Conservation (phyloP, 1,284 basidiomycete species). For the Boletus sp. region DNA sequence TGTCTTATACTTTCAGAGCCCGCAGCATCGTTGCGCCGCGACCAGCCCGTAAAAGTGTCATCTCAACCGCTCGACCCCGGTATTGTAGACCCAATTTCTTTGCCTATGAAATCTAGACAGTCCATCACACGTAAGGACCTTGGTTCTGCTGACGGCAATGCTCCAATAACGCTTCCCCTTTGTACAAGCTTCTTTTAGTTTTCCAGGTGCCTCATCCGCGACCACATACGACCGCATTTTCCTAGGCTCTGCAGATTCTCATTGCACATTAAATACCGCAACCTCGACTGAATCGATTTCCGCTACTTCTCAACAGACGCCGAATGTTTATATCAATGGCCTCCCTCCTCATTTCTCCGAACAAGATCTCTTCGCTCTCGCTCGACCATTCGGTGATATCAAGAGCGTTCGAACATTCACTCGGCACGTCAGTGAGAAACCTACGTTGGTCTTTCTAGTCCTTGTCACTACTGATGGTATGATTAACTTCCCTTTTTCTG, state of each 20-base stretch:
- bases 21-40: conserved; percentile 5
- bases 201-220: conserved; percentile 13
- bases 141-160: background rate
- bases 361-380: conserved; percentile 54
- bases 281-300: conserved; percentile 17
- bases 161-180: conserved; percentile 7
- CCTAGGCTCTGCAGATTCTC: conserved; percentile 13
- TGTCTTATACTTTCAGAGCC: conserved; percentile 23
- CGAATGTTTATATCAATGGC: conserved; percentile 68
- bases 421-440: conserved; percentile 55
- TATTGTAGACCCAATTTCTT: conserved; percentile 10
- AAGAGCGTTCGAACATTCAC: conserved; percentile 63
- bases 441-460: conserved; percentile 27
- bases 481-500: conserved; percentile 4
- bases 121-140: conserved; percentile 26
- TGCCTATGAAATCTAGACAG: conserved; percentile 9
- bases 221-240: conserved; percentile 12
- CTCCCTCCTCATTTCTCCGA: conserved; percentile 61
- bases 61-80: conserved; percentile 13
- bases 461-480: background rate
- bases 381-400: conserved; percentile 51
- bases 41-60: conserved; percentile 6
- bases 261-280: conserved; percentile 8
- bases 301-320: conserved; percentile 34
- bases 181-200: conserved; percentile 27